Evolutionary conservation across 202 grass and related monocot species (phyloP), one percentile per base, ranked within the genome.

Genomic region (Carex sylvatica): DNA sequence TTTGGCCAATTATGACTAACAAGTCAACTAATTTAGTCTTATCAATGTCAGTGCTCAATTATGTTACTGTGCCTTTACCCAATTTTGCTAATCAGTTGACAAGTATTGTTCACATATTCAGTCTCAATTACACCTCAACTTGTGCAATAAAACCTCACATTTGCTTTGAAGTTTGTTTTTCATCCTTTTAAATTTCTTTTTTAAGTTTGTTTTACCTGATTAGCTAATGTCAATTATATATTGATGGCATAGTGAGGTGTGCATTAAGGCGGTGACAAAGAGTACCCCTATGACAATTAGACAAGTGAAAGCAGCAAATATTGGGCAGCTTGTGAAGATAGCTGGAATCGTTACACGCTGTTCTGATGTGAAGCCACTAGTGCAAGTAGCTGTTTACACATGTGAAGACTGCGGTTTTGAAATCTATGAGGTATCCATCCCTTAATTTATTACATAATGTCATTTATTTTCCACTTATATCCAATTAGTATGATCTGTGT

Each of bases 361-460:
- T 70, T 99, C 93, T 0, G 97, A 99, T 78, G 97, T 99, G 75
- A 99, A 99, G 83, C 97, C 93, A 15, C 65, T 99, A 86, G 92
- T 99, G 93, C 97, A 99, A 85, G 93, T 99, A 88, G 93, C 97
- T 83, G 97, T 99, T 85, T 99, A 99, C 83, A 99, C 97, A 36
- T 99, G 97, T n/a, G 97, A 99, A 87, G 97, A 99, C 54, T 99
- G 97, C 60, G 97, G 97, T 51, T 99, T 94, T 54, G 97, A 99
- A 86, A 99, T 99, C 83, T 99, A 99, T 85, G 93, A 99, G 97
- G 97, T 97, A 66, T 84, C 12, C 26, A 56, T 55, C 80, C 31
- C 28, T 19, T 59, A 58, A 56, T 53, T 62, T 33, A 55, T 23
- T 58, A 56, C 49, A 58, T n/a, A 0, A 33, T 5, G 13, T 76